These are phyloP conservation scores for Cystobasidiaceae sp. DNA, from an alignment of 1,284 basidiomycete genomes.

Conservation along the genomic window DNA sequence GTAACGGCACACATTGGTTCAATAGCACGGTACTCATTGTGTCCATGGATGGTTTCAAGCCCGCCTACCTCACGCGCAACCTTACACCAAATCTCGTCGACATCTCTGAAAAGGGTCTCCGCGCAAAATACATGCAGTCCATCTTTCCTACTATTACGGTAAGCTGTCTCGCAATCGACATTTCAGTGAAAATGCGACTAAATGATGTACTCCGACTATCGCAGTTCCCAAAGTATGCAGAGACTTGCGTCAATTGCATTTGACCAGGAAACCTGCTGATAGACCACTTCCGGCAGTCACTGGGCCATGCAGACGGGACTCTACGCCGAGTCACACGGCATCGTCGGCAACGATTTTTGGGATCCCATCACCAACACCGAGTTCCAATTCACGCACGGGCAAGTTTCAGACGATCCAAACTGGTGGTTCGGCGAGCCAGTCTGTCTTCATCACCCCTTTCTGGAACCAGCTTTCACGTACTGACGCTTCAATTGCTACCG, in stretches of 20 bases:
- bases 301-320: slow-evolving; percentile 82
- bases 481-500: not conserved
- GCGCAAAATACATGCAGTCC: slow-evolving; percentile 76
- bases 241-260: no score
- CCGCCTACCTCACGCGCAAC: slow-evolving; percentile 74
- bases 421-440: slow-evolving; percentile 91
- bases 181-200: no score
- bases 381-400: slow-evolving; percentile 63
- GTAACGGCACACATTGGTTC: slow-evolving; percentile 19
- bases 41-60: slow-evolving; percentile 79
- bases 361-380: slow-evolving; percentile 60
- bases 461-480: not conserved
- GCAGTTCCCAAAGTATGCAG: no score
- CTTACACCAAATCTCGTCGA: slow-evolving; percentile 72
- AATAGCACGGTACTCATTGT: slow-evolving; percentile 69
- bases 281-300: no score
- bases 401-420: slow-evolving; percentile 59
- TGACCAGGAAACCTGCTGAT: no score
- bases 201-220: no score
- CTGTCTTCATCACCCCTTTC: slow-evolving; percentile 44
- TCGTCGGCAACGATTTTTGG: slow-evolving; percentile 87
- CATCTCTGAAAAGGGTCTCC: slow-evolving; percentile 68
- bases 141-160: slow-evolving; percentile 77
- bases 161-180: no score
- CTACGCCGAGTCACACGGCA: slow-evolving; percentile 80